Conservation (phyloP, 1,284 basidiomycete genomes). For the Xerocomus amazonicus region DNA sequence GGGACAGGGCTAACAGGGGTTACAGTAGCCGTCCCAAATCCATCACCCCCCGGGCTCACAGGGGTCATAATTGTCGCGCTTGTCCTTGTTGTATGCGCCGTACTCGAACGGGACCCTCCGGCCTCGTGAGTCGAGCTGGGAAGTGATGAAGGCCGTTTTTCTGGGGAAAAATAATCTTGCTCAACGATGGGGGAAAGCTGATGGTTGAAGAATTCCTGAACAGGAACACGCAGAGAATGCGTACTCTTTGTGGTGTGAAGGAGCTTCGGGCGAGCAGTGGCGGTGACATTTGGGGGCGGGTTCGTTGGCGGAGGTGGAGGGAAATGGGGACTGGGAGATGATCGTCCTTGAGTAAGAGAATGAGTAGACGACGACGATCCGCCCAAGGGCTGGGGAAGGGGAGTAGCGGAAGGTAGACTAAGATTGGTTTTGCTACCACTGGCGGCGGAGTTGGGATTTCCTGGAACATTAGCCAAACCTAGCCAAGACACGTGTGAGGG, state of each 20-base stretch:
- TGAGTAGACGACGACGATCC: conserved; percentile 14
- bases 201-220: conserved; percentile 36
- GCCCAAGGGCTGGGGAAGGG: conserved; percentile 3
- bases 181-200: conserved; percentile 54
- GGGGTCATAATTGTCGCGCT: conserved; percentile 27
- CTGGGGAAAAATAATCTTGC: conserved; percentile 53
- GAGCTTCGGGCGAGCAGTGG: conserved; percentile 21
- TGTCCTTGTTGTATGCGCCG: conserved; percentile 25
- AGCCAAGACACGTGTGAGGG: conserved; percentile 41
- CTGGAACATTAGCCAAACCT: conserved; percentile 9
- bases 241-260: conserved; percentile 32
- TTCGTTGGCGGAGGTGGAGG: conserved; percentile 28
- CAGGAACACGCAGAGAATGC: conserved; percentile 34
- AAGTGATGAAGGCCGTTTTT: conserved; percentile 34
- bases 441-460: conserved; percentile 9
- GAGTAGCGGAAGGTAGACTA: conserved; percentile 8
- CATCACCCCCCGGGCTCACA: conserved; percentile 20
- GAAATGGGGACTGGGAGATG: conserved; percentile 28
- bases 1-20: conserved; percentile 31
- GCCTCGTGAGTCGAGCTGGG: conserved; percentile 30
- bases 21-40: conserved; percentile 20
- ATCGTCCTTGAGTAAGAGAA: conserved; percentile 18
- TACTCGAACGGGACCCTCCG: conserved; percentile 23
- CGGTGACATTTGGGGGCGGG: conserved; percentile 23
- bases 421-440: conserved; percentile 10